A percentile compares a stretch with the other conserved stretches of the same genome.
phyloP scores from a whole-genome alignment of 805 yeast species.

The Starmerella riodocensis region DNA sequence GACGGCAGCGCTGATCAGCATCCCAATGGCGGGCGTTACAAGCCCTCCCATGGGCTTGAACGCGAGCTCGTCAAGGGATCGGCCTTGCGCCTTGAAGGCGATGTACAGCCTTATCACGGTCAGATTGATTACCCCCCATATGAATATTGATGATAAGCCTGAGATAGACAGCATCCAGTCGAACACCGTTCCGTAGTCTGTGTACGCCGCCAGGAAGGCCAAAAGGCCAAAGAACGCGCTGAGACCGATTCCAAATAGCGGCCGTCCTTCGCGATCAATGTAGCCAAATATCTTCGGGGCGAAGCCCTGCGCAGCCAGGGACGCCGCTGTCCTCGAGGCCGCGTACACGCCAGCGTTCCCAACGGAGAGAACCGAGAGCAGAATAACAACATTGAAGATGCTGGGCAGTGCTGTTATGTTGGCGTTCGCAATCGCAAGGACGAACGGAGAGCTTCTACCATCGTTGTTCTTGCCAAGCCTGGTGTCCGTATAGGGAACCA shows the following conservation, averaged over 20 bases:
- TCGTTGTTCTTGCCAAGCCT: conserved; percentile 40
- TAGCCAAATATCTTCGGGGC: conserved; percentile 46
- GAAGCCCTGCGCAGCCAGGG: conserved; percentile 50
- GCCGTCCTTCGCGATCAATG: conserved; percentile 67
- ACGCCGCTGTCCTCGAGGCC: conserved; percentile 52
- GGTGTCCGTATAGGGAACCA: conserved; percentile 50
- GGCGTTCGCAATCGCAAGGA: conserved; percentile 54
- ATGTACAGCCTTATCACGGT: conserved; percentile 54
- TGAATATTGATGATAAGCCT: conserved; percentile 58
- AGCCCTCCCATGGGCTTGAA: conserved; percentile 57
- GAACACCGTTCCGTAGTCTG: conserved; percentile 39
- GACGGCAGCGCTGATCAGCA: conserved; percentile 43
- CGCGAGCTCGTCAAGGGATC: conserved; percentile 53
- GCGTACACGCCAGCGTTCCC: conserved; percentile 61
- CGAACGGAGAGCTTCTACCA: conserved; percentile 61
- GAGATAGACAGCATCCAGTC: conserved; percentile 62
- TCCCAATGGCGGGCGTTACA: conserved; percentile 53
- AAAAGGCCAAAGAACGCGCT: conserved; percentile 39
- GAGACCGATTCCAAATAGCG: conserved; percentile 49
- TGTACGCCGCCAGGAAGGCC: conserved; percentile 49
- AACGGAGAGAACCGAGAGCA: conserved; percentile 58
- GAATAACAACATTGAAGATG: conserved; percentile 54
- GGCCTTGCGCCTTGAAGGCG: conserved; percentile 49
- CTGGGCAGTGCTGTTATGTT: conserved; percentile 54
- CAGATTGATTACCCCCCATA: conserved; percentile 62